These are phyloP conservation scores for Albizia julibrissin DNA, from an alignment of 306 rosid genomes.

Conservation along the genomic window DNA sequence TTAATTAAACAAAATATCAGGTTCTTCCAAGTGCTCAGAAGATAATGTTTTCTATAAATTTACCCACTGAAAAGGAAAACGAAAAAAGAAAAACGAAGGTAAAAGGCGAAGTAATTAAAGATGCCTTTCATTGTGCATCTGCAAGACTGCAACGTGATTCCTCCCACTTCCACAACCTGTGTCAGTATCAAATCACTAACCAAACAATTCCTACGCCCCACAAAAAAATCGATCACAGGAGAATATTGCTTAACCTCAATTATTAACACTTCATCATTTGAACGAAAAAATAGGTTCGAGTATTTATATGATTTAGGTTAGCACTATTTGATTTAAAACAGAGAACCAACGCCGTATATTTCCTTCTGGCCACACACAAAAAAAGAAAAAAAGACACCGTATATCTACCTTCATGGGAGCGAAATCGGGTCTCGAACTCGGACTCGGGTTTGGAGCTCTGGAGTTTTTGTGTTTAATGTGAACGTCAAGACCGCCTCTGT, in stretches of 20 bases:
- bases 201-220: neutral
- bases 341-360: neutral
- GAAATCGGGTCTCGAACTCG: slow-evolving; percentile 34
- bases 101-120: neutral
- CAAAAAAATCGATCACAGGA: neutral
- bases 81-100: neutral
- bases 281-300: neutral
- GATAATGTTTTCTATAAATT: slow-evolving; percentile 4
- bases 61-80: neutral
- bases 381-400: no score
- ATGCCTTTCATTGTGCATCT: slow-evolving; percentile 7
- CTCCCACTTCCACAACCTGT: neutral
- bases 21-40: slow-evolving; percentile 18
- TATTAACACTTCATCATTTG: neutral
- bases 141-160: neutral
- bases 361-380: no score
- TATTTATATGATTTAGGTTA: neutral
- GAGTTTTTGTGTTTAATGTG: slow-evolving; percentile 49
- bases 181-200: neutral
- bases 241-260: neutral
- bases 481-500: slow-evolving; percentile 49
- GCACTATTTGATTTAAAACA: neutral
- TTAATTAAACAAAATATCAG: slow-evolving; percentile 17
- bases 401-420: slow-evolving; percentile 40
- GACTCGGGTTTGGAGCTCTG: slow-evolving; percentile 37